Base-by-base conservation (phyloP, 306 rosid species). In the Quercus mongolica region DNA sequence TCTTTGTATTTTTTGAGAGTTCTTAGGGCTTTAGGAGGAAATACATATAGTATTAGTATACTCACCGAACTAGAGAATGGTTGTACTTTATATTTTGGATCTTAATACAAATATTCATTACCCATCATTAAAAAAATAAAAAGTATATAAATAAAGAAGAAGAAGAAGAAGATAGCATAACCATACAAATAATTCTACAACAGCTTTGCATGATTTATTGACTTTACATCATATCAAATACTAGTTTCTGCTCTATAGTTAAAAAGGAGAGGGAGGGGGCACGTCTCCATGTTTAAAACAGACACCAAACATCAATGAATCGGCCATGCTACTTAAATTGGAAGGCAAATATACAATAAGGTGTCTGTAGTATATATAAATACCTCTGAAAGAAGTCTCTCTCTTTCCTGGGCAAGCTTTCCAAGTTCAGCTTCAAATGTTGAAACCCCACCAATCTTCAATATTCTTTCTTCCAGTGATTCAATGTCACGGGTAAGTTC, bases 331-430 rank as follows among this genome's bases (percentile, higher is more conserved):
- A 15, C 33, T 21, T 63, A 70, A 18, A 78, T 74, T 21, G 21
- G 31, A 72, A 64, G 61, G 74, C 49, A 72, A 57, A 30, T 63
- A 77, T 35, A 64, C 56, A 73, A 62, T 62, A 31, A 75, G 52
- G 51, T 30, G 76, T 77, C 58, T 77, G 80, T 3, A 54, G 76
- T 69, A 71, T 85, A 76, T 41, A 67, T 23, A 44, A 68, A 76
- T 87, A 94, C 99, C 97, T 91, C 97, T 12, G 94, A 87, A 76
- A 90, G 92, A 84, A 90, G 92, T 80, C 90, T 87, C 83, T 94
- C 95, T 83, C 93, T 91, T 84, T 92, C 97, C 87, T 84, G 87
- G 11, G 92, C 78, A 56, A 94, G 86, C 85, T 87, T 92, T 76
- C 35, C 82, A 56, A 91, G 86, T 78, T 92, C 97, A 68, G 85